Base-by-base conservation (phyloP, 257 asterid species). In the Nicotiana undulata region DNA sequence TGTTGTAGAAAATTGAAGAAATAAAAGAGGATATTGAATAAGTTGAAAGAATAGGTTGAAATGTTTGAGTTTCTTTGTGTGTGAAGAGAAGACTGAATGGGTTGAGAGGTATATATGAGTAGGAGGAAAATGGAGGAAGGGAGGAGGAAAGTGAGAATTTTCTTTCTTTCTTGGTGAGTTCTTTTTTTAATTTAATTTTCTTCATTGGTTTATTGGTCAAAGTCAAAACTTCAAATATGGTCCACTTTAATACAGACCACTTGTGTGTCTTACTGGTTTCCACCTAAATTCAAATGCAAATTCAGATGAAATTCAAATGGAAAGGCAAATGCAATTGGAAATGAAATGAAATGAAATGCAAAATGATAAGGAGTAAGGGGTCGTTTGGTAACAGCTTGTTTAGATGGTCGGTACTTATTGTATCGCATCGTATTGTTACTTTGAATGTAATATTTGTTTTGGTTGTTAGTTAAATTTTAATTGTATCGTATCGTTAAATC, bases 111-210 rank as follows among this genome's bases (percentile, higher is more conserved):
- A 77, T 85, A 66, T 91, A 90, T 85, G 89, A 51, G 77, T 53
- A 59, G 0, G 60, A 44, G 61, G 16, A 55, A 5, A 20, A 26
- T 10, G 20, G 65, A 49, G 84, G 89, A 89, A 90, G 86, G 86
- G 34, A 81, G 86, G 68, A 81, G 92, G 98, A 92, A 92, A 85
- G 92, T 85, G 96, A 76, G 93, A 89, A 90, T 89, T 86, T 87
- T 88, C 93, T 89, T 89, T 90, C 89, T 80, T 76, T 79, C 86
- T 80, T 49, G 31, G 83, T 84, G 83, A 77, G 79, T 76, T 44
- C 75, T 28, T 17, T 61, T 59, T n/a, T n/a, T n/a, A n/a, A n/a
- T n/a, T 81, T 51, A 51, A 9, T 59, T 74, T 80, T 31, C 60
- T 74, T 32, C 31, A 22, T 18, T 40, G 13, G 60, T 65, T 49